Evolutionary conservation across 805 yeast species (phyloP).

Genomic region (Yarrowia hollandica): DNA sequence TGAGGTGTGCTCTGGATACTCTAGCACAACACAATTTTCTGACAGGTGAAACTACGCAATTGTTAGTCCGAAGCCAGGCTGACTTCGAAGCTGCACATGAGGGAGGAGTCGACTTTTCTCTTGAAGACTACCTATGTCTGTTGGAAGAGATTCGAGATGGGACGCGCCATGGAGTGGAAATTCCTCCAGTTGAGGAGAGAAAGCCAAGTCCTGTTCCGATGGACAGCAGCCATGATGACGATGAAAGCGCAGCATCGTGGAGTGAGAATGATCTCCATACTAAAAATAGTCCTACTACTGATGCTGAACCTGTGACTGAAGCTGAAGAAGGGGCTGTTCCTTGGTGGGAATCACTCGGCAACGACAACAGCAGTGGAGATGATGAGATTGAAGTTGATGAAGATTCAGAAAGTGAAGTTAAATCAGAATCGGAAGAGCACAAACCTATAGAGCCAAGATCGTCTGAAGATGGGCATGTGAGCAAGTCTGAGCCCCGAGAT

Average conservation of each 20-base stretch:
- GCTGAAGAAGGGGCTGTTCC: background rate
- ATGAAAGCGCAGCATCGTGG: no score
- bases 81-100: background rate
- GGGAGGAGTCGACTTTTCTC: background rate
- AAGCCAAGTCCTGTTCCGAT: no score
- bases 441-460: no score
- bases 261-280: no score
- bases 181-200: no score
- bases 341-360: conserved; percentile 8
- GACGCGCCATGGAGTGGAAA: background rate
- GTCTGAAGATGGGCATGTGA: no score
- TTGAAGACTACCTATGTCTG: background rate
- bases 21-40: no score
- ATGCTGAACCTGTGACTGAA: background rate
- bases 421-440: background rate
- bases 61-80: background rate
- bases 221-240: no score
- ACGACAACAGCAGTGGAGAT: background rate
- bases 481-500: background rate
- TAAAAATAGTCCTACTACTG: no score
- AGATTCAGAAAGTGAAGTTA: background rate
- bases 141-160: background rate
- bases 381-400: background rate
- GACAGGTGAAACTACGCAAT: no score
- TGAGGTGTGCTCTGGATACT: background rate